phyloP scores from a whole-genome alignment of 768 basidiomycete species.

The Leccinum rimulosum region DNA sequence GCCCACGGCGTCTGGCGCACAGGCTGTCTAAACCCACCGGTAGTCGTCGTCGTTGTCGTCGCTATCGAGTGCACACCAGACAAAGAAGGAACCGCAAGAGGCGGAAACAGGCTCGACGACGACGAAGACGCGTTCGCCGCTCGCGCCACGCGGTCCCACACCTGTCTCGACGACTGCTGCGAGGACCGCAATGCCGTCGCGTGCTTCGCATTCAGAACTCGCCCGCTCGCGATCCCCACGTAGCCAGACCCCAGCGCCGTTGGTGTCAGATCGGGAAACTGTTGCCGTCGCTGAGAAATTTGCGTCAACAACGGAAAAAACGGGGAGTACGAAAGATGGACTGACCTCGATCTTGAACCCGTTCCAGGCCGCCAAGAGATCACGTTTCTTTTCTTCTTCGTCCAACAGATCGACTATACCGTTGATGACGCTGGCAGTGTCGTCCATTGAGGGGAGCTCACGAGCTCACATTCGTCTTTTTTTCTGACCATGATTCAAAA shows the following conservation, averaged over 20 bases:
- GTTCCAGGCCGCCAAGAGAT: slow-evolving; percentile 75
- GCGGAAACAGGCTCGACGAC: slow-evolving; percentile 35
- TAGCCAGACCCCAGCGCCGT: slow-evolving; percentile 61
- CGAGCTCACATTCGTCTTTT: no score
- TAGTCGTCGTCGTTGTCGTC: not conserved
- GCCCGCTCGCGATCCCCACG: slow-evolving; percentile 76
- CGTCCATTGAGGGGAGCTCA: slow-evolving; percentile 42
- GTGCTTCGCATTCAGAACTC: slow-evolving; percentile 82
- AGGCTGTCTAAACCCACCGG: slow-evolving; percentile 37
- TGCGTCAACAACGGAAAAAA: not conserved
- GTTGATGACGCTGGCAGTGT: slow-evolving; percentile 71
- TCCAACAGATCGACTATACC: slow-evolving; percentile 75
- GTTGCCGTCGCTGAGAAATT: slow-evolving; percentile 64
- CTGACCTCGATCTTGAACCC: slow-evolving; percentile 85
- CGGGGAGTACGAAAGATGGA: slow-evolving; percentile 27
- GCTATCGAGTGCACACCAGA: not conserved
- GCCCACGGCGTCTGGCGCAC: slow-evolving; percentile 66
- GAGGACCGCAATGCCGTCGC: slow-evolving; percentile 59
- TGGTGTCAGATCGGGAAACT: slow-evolving; percentile 78
- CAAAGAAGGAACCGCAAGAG: slow-evolving; percentile 17
- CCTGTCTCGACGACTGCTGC: slow-evolving; percentile 56
- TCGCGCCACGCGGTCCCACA: slow-evolving; percentile 86
- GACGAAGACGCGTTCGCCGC: slow-evolving; percentile 58
- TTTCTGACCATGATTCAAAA: no score
- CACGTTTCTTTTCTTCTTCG: slow-evolving; percentile 80